Base-by-base conservation (phyloP, 1,284 basidiomycete species). In the Lignosus rhinocerotis region DNA sequence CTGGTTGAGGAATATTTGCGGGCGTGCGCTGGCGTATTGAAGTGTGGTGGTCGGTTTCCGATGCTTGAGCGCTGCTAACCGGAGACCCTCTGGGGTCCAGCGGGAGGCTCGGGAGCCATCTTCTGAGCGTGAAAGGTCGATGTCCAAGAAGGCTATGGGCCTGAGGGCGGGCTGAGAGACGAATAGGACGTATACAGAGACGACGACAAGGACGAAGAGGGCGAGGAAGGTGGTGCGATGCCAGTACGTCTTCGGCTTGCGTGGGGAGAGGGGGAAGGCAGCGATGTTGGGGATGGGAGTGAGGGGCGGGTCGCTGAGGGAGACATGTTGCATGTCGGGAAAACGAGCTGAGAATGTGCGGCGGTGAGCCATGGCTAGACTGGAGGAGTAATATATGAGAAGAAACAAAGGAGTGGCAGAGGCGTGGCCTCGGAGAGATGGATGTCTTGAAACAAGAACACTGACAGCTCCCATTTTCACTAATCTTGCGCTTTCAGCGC, bases 181-280 rank as follows among this genome's bases (percentile, higher is more conserved):
- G 66, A 85, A 75, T 64, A 85, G 74, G 56, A 87, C 71, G 72
- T 82, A 87, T 56, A 75, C 75, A 47, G 80, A 77, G 60, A 87
- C 71, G 46, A 75, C 67, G 58, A 82, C 52, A 63, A 87, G 76
- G 56, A 75, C 68, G 66, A 82, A 57, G 64, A 87, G 76, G 14
- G 80, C 81, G 64, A 86, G 58, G 61, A 85, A 72, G 0, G 81
- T 80, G 1, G 81, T 79, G 55, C 82, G 77, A 38, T 81, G 75
- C 68, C 69, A 71, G 58, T 67, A 71, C 25, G 66, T 57, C 56
- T 59, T 64, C n/a, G 64, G 62, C 53, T 70, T 72, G 58, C 66
- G 63, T 41, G 60, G 41, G 17, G 67, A 10, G 30, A 67, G 45
- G 60, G 66, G 63, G 62, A 70, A 61, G 58, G 62, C 61, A 54